Percentiles rank a stretch among this genome's conserved stretches.
phyloP scores from a whole-genome alignment of 225 moss, liverwort and hornwort species.

The Straminergon stramineum region DNA sequence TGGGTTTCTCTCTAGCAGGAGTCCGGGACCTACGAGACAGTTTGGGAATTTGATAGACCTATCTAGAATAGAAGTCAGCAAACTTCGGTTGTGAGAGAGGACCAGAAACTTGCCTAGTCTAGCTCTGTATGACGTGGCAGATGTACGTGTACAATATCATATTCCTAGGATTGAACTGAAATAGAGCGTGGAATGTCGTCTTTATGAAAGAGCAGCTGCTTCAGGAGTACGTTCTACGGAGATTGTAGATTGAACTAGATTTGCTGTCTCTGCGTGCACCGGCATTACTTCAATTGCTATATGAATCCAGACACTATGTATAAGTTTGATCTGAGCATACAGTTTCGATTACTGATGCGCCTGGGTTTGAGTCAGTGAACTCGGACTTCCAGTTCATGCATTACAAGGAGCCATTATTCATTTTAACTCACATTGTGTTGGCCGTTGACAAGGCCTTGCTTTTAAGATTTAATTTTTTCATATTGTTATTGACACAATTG shows the following conservation, averaged over 20 bases:
- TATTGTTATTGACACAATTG: neutral
- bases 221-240: neutral
- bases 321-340: too few species aligned
- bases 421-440: neutral
- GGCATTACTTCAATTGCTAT: neutral
- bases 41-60: neutral
- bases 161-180: too few species aligned
- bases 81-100: neutral
- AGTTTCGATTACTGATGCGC: neutral
- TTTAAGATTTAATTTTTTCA: too few species aligned
- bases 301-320: too few species aligned
- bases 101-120: neutral
- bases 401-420: neutral
- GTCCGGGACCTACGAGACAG: neutral
- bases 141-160: neutral
- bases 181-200: neutral
- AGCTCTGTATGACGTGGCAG: neutral
- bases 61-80: neutral
- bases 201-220: neutral
- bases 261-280: neutral
- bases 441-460: neutral
- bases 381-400: neutral
- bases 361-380: neutral
- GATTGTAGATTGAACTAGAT: too few species aligned
- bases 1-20: neutral